Evolutionary conservation across 306 rosid genomes (phyloP).

Genomic region (Rubus idaeus): DNA sequence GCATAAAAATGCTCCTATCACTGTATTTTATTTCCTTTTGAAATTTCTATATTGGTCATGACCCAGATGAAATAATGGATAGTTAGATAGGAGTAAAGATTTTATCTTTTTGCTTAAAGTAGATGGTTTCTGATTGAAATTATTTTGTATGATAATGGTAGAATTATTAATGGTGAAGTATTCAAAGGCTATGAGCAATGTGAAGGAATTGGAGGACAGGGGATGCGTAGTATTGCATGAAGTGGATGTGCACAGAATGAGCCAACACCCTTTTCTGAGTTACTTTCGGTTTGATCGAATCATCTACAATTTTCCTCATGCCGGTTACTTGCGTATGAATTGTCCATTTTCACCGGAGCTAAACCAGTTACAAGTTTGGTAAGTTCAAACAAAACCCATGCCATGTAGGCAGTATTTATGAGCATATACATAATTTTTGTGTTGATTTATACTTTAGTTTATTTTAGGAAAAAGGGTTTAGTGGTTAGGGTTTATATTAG

Average conservation of each 20-base stretch:
- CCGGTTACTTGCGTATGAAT: constrained; percentile 16
- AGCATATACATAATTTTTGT: background rate
- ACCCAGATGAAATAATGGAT: background rate
- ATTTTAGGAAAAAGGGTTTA: background rate
- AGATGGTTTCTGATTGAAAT: constrained; percentile 5
- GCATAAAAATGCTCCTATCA: no score
- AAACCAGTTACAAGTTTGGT: background rate
- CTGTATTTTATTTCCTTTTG: background rate
- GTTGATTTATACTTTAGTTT: background rate
- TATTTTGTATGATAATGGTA: background rate
- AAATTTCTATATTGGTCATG: background rate
- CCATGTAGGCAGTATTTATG: background rate
- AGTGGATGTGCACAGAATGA: constrained; percentile 5
- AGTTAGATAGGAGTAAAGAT: background rate
- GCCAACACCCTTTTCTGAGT: background rate
- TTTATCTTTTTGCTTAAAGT: background rate
- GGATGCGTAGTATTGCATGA: constrained; percentile 7
- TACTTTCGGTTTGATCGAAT: constrained; percentile 9
- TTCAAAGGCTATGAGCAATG: constrained; percentile 15
- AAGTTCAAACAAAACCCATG: background rate
- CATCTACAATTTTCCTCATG: constrained; percentile 31
- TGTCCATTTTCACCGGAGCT: background rate
- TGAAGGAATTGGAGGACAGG: background rate
- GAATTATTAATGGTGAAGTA: constrained; percentile 1
- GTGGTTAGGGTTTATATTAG: background rate